A percentile compares a stretch with the other conserved stretches of the same genome.
These are phyloP conservation scores for Leucosporidium scottii DNA, from an alignment of 768 basidiomycete species.

Conservation along the genomic window DNA sequence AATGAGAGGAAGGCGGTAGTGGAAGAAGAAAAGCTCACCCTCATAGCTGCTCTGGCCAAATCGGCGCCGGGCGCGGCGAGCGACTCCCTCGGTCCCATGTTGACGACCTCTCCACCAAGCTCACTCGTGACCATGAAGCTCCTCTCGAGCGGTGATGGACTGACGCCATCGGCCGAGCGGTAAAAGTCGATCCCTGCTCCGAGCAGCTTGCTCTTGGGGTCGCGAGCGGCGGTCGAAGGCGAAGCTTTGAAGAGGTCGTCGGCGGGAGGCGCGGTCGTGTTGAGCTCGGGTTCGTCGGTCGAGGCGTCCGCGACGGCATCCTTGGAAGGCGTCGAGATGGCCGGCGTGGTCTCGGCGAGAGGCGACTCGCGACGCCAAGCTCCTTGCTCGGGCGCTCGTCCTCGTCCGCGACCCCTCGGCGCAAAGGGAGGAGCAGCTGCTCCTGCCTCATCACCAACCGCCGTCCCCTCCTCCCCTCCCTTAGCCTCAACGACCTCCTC, in stretches of 20 bases:
- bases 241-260: not conserved
- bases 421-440: too few species aligned
- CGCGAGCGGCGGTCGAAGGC: not conserved
- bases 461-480: too few species aligned
- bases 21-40: not conserved
- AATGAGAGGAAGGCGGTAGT: not conserved
- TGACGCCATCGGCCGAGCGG: conserved; percentile 5
- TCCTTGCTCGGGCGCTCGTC: too few species aligned
- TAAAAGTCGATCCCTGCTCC: conserved; percentile 35
- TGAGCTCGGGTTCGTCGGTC: too few species aligned
- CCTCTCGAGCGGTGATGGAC: not conserved
- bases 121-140: conserved; percentile 71
- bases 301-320: not conserved
- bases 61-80: conserved; percentile 21
- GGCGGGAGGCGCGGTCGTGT: not conserved
- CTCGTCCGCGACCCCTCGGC: too few species aligned
- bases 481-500: too few species aligned
- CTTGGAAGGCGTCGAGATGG: too few species aligned
- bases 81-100: conserved; percentile 22
- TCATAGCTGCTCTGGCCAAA: not conserved
- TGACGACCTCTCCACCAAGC: conserved; percentile 47
- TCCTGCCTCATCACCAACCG: too few species aligned
- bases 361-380: too few species aligned
- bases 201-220: conserved; percentile 16
- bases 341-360: too few species aligned